Evolutionary conservation across 148 eudicot species (phyloP), one percentile per base, ranked within the genome.

Genomic region (Silene uniflora): DNA sequence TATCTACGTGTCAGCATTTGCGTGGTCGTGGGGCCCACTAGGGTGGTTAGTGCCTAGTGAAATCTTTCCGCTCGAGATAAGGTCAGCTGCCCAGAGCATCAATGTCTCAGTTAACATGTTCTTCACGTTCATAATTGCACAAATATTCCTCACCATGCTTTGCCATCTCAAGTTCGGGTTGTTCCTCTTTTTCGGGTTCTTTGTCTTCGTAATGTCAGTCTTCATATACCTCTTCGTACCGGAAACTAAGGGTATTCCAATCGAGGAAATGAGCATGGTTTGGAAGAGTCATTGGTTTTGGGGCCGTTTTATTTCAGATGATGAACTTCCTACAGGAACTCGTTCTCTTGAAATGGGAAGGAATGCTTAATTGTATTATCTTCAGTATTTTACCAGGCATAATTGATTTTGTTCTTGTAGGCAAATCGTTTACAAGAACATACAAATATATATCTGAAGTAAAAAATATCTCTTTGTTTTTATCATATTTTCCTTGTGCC

Each of bases 1-100:
- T n/a, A n/a, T n/a, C n/a, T n/a, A n/a, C n/a, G n/a, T n/a, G n/a
- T n/a, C n/a, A n/a, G 97, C 91, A 22, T 91, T 91, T 62, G 93
- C 97, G 1, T 90, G 97, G 97, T 91, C 97, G 32, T 91, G 97
- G 93, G 97, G 97, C 0, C 97, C 97, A 1, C 83, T 91, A 0
- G 93, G 93, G 0, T 91, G 97, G 93, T 68, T 91, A 10, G 93
- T 91, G 0, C 97, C 97, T 1, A 87, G 90, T 64, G 97, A 91
- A 81, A 88, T 91, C 35, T 91, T 91, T 77, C 97, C 97, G 11
- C 78, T 91, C 0, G 97, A 91, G 73, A 91, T 91, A 67, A 85
- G 97, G 9, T 89, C 97, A 0, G 91, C 93, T 0, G 97, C 93
- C 0, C 93, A 91, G 62, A 88, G 93, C 73, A 73, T 91, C 66